These are phyloP conservation scores for Coemansia brasiliensis DNA, from an alignment of 192 early-diverging fungal genomes.

Conservation along the genomic window DNA sequence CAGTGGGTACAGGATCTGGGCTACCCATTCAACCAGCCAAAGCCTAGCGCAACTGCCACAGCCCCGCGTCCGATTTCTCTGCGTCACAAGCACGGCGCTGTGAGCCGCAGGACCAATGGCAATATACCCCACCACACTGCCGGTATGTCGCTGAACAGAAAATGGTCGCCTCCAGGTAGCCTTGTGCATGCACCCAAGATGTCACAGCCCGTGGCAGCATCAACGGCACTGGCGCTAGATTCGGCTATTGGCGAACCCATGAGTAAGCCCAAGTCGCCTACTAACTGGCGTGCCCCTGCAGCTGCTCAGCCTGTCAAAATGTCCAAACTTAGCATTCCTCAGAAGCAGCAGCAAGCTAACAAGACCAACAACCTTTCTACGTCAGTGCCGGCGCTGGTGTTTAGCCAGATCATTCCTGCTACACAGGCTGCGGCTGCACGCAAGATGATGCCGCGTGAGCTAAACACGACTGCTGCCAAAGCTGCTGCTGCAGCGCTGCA, in stretches of 20 bases:
- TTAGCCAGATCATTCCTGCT: conserved; percentile 57
- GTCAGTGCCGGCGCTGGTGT: conserved; percentile 52
- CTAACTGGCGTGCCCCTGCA: conserved; percentile 25
- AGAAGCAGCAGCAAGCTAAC: neutral
- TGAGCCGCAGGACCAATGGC: conserved; percentile 14
- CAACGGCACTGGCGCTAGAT: conserved; percentile 27
- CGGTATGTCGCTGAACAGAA: conserved; percentile 25
- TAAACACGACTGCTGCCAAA: conserved; percentile 48
- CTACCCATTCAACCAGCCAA: conserved; percentile 39
- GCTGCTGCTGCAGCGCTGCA: conserved; percentile 51
- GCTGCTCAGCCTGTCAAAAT: conserved; percentile 3
- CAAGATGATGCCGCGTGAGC: conserved; percentile 58
- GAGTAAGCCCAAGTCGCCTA: conserved; percentile 21
- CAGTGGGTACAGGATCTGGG: conserved; percentile 54
- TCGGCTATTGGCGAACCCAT: conserved; percentile 9
- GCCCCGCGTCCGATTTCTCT: conserved; percentile 4
- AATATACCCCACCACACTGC: neutral
- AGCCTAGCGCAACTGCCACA: conserved; percentile 1
- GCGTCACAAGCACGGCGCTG: conserved; percentile 22
- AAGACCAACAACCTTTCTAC: conserved; percentile 46
- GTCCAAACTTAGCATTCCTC: neutral
- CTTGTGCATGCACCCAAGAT: neutral
- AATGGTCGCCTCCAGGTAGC: conserved; percentile 28
- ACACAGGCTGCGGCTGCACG: conserved; percentile 54
- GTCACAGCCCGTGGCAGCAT: conserved; percentile 8